Conservation (phyloP, 2,329 filamentous ascomycete species). For the Talaromyces sp. region DNA sequence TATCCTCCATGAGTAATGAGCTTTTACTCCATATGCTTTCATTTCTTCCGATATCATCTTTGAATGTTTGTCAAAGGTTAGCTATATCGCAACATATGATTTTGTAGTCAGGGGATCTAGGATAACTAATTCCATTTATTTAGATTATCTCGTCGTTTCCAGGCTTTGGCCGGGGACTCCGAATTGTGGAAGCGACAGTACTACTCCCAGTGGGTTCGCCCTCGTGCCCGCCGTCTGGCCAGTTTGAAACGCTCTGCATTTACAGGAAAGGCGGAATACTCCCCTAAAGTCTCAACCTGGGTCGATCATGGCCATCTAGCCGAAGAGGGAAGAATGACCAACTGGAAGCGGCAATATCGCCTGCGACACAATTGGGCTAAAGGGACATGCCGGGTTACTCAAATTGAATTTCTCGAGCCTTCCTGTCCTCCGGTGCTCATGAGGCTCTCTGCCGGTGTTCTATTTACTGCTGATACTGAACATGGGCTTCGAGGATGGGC, state of each 20-base stretch:
- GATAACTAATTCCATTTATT: conserved; percentile 3
- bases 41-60: conserved; percentile 68
- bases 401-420: conserved; percentile 66
- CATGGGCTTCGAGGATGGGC: conserved; percentile 80
- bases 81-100: neutral
- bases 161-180: conserved; percentile 72
- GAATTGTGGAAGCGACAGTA: conserved; percentile 92
- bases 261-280: conserved; percentile 50
- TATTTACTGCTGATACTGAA: conserved; percentile 72
- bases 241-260: conserved; percentile 57
- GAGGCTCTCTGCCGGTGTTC: conserved; percentile 73
- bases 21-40: conserved; percentile 82
- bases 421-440: conserved; percentile 68
- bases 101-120: neutral
- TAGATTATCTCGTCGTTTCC: conserved; percentile 69
- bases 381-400: conserved; percentile 77
- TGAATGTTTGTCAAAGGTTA: conserved; percentile 67
- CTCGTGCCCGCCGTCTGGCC: conserved; percentile 74
- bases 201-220: conserved; percentile 82
- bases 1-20: conserved; percentile 82
- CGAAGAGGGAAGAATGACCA: conserved; percentile 53
- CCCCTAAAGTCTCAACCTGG: conserved; percentile 63
- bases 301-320: conserved; percentile 63
- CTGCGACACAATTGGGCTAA: conserved; percentile 88
- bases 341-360: conserved; percentile 90